Evolutionary conservation across 306 rosid species (phyloP), one percentile per base, ranked within the genome.

Genomic region (Urtica urens): DNA sequence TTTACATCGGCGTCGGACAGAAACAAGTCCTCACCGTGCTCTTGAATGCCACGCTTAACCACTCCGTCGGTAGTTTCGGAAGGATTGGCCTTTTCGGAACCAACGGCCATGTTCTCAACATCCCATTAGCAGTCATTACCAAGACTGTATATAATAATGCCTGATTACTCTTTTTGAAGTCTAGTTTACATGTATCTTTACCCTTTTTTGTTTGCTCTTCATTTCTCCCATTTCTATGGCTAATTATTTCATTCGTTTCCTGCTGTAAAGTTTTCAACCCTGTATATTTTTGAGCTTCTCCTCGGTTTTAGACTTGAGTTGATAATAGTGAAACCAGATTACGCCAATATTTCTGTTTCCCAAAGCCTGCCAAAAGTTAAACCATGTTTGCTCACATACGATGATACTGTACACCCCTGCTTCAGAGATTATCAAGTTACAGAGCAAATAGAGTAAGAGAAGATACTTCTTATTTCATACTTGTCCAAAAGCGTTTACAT

Each of bases 81-180:
- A 92, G 82, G 60, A 79, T 92, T 55, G 93, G 87, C 17, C 74
- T 92, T 35, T 85, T 75, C 67, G 99, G 99, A 53, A 57, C 61
- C 69, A 83, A 76, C 34, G 94, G 96, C 66, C 99, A 92, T 62
- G 67, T 65, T 42, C 39, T 92, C 17, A 85, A 71, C 73, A 65
- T 92, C 73, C 99, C 99, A 30, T 38, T 92, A 44, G 75, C 94
- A 7, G 76, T 92, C 22, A 73, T 69, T 45, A 60, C 37, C 48
- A 85, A 73, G 72, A 63, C 57, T 55, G 58, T 75, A 25, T 56
- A 57, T 46, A 70, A 77, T 38, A 6, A 49, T 16, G 34, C 60
- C 19, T 50, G 24, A 14, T 51, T 53, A 49, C 18, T 49, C 35
- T 48, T 14, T 40, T 44, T 8, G n/a, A n/a, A n/a, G 5, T 28